These are phyloP conservation scores for Quercus tomentella DNA, from an alignment of 331 rosid species.

Conservation along the genomic window DNA sequence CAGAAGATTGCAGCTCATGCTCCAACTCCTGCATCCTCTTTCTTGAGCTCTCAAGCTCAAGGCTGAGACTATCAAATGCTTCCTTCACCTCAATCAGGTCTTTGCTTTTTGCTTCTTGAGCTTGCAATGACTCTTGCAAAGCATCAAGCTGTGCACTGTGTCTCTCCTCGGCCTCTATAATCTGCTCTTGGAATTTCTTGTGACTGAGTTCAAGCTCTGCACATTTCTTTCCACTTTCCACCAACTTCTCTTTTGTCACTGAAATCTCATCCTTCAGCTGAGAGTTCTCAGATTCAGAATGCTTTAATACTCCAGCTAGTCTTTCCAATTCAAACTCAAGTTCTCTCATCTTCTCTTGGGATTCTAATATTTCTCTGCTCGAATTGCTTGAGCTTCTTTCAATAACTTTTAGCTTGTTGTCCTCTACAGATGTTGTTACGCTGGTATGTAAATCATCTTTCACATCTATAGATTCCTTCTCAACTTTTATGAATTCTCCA, in stretches of 20 bases:
- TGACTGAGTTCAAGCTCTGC: constrained; percentile 59
- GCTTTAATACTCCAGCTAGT: constrained; percentile 56
- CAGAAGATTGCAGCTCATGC: constrained; percentile 52
- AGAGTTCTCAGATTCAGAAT: constrained; percentile 66
- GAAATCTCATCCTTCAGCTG: constrained; percentile 65
- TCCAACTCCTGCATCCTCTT: constrained; percentile 64
- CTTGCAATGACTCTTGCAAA: constrained; percentile 65
- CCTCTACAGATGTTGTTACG: constrained; percentile 19
- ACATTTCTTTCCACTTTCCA: constrained; percentile 51
- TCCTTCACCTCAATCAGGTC: constrained; percentile 66
- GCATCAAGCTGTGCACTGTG: constrained; percentile 49
- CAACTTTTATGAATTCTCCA: constrained; percentile 94
- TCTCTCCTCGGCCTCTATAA: constrained; percentile 58
- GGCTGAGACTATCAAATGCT: constrained; percentile 48
- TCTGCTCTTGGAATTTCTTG: constrained; percentile 64
- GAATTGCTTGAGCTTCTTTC: constrained; percentile 54
- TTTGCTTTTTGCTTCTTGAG: constrained; percentile 64
- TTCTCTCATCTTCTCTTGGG: constrained; percentile 77
- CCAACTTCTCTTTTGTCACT: constrained; percentile 54
- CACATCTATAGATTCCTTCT: constrained; percentile 60
- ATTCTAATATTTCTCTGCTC: constrained; percentile 76
- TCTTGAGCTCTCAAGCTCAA: constrained; percentile 66
- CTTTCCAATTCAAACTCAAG: constrained; percentile 65
- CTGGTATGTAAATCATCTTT: constrained; percentile 31
- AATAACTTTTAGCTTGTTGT: constrained; percentile 28